These are phyloP conservation scores for Xerocomus cyaneibrunnescens DNA, from an alignment of 1,284 basidiomycete genomes.

Conservation along the genomic window DNA sequence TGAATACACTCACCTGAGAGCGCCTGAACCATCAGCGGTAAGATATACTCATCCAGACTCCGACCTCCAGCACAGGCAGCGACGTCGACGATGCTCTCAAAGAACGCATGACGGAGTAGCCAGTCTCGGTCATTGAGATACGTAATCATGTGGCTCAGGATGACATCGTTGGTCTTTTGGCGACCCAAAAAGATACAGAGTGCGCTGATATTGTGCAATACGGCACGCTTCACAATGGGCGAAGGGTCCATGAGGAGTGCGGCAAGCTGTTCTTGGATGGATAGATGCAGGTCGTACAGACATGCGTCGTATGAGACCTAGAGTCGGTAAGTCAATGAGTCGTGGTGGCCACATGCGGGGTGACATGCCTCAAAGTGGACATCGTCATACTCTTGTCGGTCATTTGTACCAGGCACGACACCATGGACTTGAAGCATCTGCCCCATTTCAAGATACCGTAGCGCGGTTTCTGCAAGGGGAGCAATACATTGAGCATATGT, in stretches of 20 bases:
- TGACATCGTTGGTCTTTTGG: constrained; percentile 91
- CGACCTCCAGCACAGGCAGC: constrained; percentile 88
- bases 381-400: constrained; percentile 73
- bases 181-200: constrained; percentile 93
- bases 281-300: constrained; percentile 81
- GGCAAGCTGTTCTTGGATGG: constrained; percentile 87
- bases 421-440: constrained; percentile 87
- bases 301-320: constrained; percentile 88
- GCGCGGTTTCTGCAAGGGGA: constrained; percentile 79
- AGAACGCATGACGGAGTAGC: constrained; percentile 88
- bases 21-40: constrained; percentile 94
- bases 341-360: background rate
- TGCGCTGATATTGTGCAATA: constrained; percentile 79
- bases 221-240: constrained; percentile 73
- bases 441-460: constrained; percentile 88
- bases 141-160: constrained; percentile 97
- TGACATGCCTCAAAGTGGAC: constrained; percentile 68
- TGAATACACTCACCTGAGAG: constrained; percentile 66
- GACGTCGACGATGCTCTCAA: constrained; percentile 94
- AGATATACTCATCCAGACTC: constrained; percentile 84
- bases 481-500: constrained; percentile 89
- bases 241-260: constrained; percentile 74
- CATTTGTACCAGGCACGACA: constrained; percentile 44
- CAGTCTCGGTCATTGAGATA: constrained; percentile 97
- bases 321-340: constrained; percentile 7